Percentiles rank a stretch among this genome's conserved stretches.
phyloP scores from a whole-genome alignment of 2,329 filamentous ascomycete species.

The Alternaria gaisen region DNA sequence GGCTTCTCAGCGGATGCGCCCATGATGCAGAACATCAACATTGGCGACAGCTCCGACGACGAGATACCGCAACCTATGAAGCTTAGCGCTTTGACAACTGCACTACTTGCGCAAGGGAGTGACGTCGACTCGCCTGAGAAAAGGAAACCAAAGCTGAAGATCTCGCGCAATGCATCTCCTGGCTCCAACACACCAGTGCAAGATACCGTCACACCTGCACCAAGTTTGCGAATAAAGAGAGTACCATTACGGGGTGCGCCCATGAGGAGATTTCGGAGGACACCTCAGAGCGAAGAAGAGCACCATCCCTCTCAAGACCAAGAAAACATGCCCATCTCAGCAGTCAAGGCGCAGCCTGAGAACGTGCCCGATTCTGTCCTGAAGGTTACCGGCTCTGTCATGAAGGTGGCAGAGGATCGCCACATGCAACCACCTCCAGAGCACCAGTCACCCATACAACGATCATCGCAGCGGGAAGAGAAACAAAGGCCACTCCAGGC shows the following conservation, averaged over 20 bases:
- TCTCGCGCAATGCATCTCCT: conserved; percentile 45
- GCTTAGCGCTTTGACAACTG: conserved; percentile 91
- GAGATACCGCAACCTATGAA: conserved; percentile 88
- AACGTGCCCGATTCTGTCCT: conserved; percentile 42
- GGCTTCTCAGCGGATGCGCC: conserved; percentile 57
- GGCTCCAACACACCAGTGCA: conserved; percentile 51
- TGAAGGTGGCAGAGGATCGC: conserved; percentile 44
- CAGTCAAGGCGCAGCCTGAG: conserved; percentile 37
- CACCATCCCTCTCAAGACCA: conserved; percentile 70
- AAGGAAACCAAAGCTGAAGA: conserved; percentile 50
- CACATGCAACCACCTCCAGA: conserved; percentile 32
- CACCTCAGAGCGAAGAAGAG: conserved; percentile 52
- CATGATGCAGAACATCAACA: conserved; percentile 59
- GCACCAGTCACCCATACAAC: conserved; percentile 42
- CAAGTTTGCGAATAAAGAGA: conserved; percentile 51
- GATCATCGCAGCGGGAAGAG: conserved; percentile 53
- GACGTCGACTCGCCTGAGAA: conserved; percentile 53
- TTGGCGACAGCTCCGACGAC: conserved; percentile 91
- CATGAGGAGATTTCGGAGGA: conserved; percentile 50
- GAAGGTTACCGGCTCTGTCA: conserved; percentile 46
- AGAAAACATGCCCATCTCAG: conserved; percentile 73
- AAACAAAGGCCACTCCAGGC: conserved; percentile 60
- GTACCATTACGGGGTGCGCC: conserved; percentile 52
- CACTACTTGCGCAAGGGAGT: conserved; percentile 67
- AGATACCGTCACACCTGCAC: conserved; percentile 52